phyloP scores from a whole-genome alignment of 306 rosid genomes.

The Castanospermum australe region DNA sequence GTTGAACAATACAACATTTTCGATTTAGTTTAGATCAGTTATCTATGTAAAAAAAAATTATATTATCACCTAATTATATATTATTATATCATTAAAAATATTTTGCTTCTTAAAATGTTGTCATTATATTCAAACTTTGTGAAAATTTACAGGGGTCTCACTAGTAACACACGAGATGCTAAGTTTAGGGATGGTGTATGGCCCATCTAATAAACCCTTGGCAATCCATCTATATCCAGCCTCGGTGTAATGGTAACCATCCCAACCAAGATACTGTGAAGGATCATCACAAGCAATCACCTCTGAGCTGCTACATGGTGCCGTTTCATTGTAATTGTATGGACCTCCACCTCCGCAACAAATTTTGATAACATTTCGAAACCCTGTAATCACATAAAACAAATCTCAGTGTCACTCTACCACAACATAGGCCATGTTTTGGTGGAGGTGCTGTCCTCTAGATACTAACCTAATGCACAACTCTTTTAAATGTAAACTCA shows the following conservation, averaged over 20 bases:
- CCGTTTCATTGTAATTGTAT: slow-evolving; percentile 37
- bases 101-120: too few species aligned
- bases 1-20: too few species aligned
- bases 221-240: slow-evolving; percentile 60
- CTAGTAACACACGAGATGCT: not conserved
- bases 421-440: not conserved
- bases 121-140: too few species aligned
- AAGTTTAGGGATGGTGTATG: slow-evolving; percentile 36
- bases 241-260: slow-evolving; percentile 67
- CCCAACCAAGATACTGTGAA: slow-evolving; percentile 54
- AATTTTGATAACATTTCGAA: slow-evolving; percentile 22
- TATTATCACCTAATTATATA: too few species aligned
- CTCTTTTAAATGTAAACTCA: not conserved
- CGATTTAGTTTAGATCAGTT: too few species aligned
- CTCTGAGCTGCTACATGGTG: slow-evolving; percentile 22
- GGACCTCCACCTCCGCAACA: slow-evolving; percentile 54
- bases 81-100: too few species aligned
- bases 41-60: too few species aligned
- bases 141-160: slow-evolving; percentile 6
- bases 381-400: slow-evolving; percentile 33
- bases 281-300: slow-evolving; percentile 43
- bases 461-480: too few species aligned
- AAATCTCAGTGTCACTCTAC: not conserved
- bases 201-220: slow-evolving; percentile 35
- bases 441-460: too few species aligned